Base-by-base conservation (phyloP, 371 early-diverging fungal genomes). In the Mucor mucedo region DNA sequence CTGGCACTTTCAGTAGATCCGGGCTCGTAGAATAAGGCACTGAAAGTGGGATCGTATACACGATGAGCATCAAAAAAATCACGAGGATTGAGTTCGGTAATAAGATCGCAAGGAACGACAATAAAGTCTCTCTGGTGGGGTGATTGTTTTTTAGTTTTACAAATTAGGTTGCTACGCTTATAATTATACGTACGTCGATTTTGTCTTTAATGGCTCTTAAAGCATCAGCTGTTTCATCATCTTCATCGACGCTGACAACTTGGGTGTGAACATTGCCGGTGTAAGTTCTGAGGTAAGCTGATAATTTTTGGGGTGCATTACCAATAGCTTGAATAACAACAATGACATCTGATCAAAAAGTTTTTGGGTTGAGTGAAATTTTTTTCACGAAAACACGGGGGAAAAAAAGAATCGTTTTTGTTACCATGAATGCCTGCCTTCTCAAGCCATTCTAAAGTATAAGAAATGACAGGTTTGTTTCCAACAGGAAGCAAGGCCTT, bases 401-500 rank as follows among this genome's bases (percentile, higher is more conserved):
- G 21, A 21, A 21, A 21, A 21, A 21, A 21, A 21, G 29, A 40
- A 50, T 28, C 44, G 44, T 44, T 14, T 40, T 32, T 47, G 13
- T 58, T 77, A 93, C 95, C 95, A 69, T 85, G 81, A 33, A 97
- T 86, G 48, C 91, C 89, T 13, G 94, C 93, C 45, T 85, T 83
- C 65, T 95, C 95, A 6, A 98, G 84, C 97, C 98, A 97, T 60
- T 94, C 88, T 48, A 98, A 83, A 13, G 89, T 89, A 70, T 98
- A 94, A 65, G 89, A 86, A 64, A 98, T 87, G 82, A 96, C 91
- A 35, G 98, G 98, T 71, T 90, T 90, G 75, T 96, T 96, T 14
- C 92, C 97, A 38, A 97, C 83, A 10, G 97, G 97, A 41, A 98
- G 79, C 39, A 96, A 84, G 1, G 96, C 95, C 72, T 96, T 96